phyloP scores from a whole-genome alignment of 2,329 filamentous ascomycete genomes.

The Fusarium metavorans region DNA sequence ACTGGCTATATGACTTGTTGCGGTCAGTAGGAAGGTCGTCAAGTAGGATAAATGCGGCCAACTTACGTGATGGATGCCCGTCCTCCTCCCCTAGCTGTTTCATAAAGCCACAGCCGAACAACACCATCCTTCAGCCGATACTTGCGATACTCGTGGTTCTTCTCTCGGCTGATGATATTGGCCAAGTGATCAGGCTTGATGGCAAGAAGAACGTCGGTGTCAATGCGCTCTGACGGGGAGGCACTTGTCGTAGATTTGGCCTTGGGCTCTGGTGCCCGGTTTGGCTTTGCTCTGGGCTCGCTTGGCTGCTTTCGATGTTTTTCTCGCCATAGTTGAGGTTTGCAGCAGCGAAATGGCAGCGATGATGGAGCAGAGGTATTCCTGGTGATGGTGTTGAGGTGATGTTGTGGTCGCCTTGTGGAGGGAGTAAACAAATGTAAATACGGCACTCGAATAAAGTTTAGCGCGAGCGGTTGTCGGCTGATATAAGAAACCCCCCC shows the following conservation, averaged over 20 bases:
- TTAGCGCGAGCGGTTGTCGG: too few species aligned
- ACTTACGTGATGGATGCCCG: constrained; percentile 42
- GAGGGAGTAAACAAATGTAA: not conserved
- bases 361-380: not conserved
- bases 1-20: constrained; percentile 17
- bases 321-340: not conserved
- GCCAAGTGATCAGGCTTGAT: constrained; percentile 37
- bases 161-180: constrained; percentile 37
- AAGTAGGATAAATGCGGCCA: not conserved
- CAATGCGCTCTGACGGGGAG: not conserved
- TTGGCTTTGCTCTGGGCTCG: not conserved
- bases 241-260: not conserved
- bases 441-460: not conserved
- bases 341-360: not conserved
- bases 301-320: not conserved
- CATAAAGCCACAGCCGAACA: constrained; percentile 44
- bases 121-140: constrained; percentile 41
- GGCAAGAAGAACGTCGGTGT: constrained; percentile 38
- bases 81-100: constrained; percentile 28
- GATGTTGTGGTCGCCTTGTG: not conserved
- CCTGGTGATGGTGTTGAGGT: not conserved
- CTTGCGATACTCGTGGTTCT: constrained; percentile 46
- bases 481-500: too few species aligned
- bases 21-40: not conserved
- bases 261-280: not conserved